These are phyloP conservation scores for Conringia planisiliqua DNA, from an alignment of 345 rosid species.

Conservation along the genomic window DNA sequence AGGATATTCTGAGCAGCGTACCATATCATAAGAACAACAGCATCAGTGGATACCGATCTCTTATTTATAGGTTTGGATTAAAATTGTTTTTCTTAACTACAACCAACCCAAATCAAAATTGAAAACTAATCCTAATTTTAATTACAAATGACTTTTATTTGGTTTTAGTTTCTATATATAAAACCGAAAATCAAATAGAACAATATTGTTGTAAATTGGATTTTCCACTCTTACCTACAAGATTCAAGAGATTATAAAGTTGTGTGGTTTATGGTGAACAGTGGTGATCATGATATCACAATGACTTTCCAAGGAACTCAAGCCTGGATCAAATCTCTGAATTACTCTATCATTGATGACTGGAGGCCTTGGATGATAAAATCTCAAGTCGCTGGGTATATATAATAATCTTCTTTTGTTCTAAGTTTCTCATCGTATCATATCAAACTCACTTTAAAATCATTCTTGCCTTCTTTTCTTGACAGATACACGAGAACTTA, in stretches of 20 bases:
- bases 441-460: not conserved
- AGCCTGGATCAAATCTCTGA: constrained; percentile 51
- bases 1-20: not conserved
- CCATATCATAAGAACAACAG: constrained; percentile 13
- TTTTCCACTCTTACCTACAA: not conserved
- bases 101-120: not conserved
- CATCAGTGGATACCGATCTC: constrained; percentile 14
- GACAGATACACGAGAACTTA: constrained; percentile 53
- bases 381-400: constrained; percentile 44
- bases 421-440: not conserved
- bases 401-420: not conserved
- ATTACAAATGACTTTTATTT: not conserved
- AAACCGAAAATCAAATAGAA: not conserved
- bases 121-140: not conserved
- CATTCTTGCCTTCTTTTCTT: not conserved
- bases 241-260: not conserved
- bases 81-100: too few relatives aligned
- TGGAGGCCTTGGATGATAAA: constrained; percentile 54
- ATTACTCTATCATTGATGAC: constrained; percentile 45
- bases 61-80: constrained; percentile 19
- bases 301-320: constrained; percentile 48
- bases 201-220: not conserved
- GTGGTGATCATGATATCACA: constrained; percentile 54
- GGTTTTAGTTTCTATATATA: not conserved
- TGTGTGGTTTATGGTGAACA: constrained; percentile 7